Evolutionary conservation across 2,329 filamentous ascomycete species (phyloP).

Genomic region (Verticillium nubilum): DNA sequence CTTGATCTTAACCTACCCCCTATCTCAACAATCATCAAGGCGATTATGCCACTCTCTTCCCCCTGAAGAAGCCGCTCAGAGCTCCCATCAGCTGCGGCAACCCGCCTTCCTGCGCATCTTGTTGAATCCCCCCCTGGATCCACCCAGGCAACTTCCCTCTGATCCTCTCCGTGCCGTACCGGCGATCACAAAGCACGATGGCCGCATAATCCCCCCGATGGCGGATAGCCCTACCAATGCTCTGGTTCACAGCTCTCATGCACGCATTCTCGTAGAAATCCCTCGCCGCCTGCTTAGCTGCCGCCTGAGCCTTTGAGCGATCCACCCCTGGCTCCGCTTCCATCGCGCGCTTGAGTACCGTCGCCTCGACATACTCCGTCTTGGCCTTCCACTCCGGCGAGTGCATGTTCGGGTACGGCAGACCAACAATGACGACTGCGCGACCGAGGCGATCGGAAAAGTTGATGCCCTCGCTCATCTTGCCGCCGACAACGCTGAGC

Average conservation of each 20-base stretch:
- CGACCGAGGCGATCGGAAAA: slow-evolving; percentile 88
- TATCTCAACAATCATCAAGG: background rate
- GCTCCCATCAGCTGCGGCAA: slow-evolving; percentile 55
- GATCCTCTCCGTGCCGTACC: slow-evolving; percentile 72
- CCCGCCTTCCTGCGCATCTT: slow-evolving; percentile 40
- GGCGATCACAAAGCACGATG: slow-evolving; percentile 76
- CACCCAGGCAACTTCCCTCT: slow-evolving; percentile 77
- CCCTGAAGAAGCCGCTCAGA: slow-evolving; percentile 52
- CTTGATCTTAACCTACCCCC: too few relatives aligned
- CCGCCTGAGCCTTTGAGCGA: slow-evolving; percentile 1
- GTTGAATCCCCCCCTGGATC: slow-evolving; percentile 68
- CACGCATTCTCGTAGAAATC: slow-evolving; percentile 93
- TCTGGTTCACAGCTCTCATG: slow-evolving; percentile 96
- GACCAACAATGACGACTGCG: slow-evolving; percentile 83
- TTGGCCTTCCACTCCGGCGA: slow-evolving; percentile 92
- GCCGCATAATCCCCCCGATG: slow-evolving; percentile 85
- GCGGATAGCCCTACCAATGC: slow-evolving; percentile 85
- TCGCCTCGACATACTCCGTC: slow-evolving; percentile 76
- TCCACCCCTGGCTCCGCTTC: slow-evolving; percentile 21
- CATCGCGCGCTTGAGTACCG: slow-evolving; percentile 32
- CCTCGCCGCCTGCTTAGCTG: slow-evolving; percentile 53
- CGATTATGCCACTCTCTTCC: slow-evolving; percentile 28
- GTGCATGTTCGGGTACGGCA: slow-evolving; percentile 88
- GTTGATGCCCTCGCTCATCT: slow-evolving; percentile 96
- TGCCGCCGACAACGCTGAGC: slow-evolving; percentile 87